Base-by-base conservation (phyloP, 148 eudicot species). In the Persicaria maculosa region DNA sequence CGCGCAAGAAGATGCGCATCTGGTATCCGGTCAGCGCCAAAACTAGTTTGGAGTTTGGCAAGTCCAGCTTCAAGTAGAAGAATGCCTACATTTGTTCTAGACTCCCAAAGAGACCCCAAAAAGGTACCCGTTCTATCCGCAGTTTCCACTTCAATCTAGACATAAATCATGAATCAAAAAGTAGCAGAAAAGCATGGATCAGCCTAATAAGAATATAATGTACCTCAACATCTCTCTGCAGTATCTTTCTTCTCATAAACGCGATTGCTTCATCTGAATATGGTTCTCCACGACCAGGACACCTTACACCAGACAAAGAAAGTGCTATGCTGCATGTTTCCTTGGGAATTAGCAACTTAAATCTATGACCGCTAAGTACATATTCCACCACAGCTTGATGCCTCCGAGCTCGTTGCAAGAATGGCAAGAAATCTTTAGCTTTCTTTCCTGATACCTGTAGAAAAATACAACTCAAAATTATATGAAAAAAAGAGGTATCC, bases 141-240 rank as follows among this genome's bases (percentile, higher is more conserved):
- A 47, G 91, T 95, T 81, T 95, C 99, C 48, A 95, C 96, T 76
- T 92, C 99, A 47, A 95, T 89, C 99, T 95, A 87, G 45, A 74
- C 6, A 55, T 44, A 72, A 44, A 55, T 15, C 19, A 43, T 11
- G 46, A 44, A 40, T 36, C 6, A 71, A 64, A 12, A 50, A 52
- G 48, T 7, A 46, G 9, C 4, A 71, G 53, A 61, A 7, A 64
- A 74, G 11, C 12, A 48, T 10, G 57, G 54, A 19, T 45, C 47
- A 43, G 43, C 20, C 25, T 50, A 50, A 8, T 10, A 59, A 72
- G 57, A 47, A 12, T 52, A 71, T 61, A 54, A 61, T 25, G 78
- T 89, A 95, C 99, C 97, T 95, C 99, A 74, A 95, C 99, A 82
- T 95, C 99, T 79, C 97, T 87, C 84, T 95, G 97, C 85, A 95